Percentiles rank a stretch among this genome's conserved stretches.
phyloP scores from a whole-genome alignment of 495 filamentous ascomycete species.

The Xylaria bambusicola region DNA sequence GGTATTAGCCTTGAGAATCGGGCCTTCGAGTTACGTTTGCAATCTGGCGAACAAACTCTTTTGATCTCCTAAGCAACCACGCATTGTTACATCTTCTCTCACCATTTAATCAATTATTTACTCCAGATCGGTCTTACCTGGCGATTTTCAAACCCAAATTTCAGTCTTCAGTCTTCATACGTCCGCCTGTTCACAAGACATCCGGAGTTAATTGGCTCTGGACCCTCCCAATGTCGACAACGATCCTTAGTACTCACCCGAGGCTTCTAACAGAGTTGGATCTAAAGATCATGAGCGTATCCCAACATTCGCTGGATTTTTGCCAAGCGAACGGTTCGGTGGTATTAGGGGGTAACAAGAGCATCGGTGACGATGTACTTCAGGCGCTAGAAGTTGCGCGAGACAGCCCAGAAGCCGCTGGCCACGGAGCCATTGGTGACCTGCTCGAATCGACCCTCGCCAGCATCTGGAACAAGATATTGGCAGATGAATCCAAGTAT shows the following conservation, averaged over 20 bases:
- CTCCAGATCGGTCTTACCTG: no score
- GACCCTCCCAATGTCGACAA: not conserved
- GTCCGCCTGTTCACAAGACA: no score
- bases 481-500: constrained; percentile 61
- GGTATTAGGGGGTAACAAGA: not conserved
- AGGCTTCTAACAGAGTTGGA: not conserved
- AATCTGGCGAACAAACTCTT: no score
- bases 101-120: no score
- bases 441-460: constrained; percentile 59
- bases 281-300: not conserved
- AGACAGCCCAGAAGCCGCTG: constrained; percentile 59
- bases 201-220: no score
- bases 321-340: not conserved
- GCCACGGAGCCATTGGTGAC: constrained; percentile 51
- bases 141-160: no score
- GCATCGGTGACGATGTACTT: constrained; percentile 31
- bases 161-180: no score
- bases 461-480: constrained; percentile 64
- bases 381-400: constrained; percentile 68
- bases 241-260: not conserved
- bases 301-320: not conserved
- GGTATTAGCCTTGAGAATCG: no score
- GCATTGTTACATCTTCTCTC: no score
- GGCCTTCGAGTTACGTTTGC: no score
- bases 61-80: no score